phyloP scores from a whole-genome alignment of 306 rosid genomes.

The Rosa chinensis region DNA sequence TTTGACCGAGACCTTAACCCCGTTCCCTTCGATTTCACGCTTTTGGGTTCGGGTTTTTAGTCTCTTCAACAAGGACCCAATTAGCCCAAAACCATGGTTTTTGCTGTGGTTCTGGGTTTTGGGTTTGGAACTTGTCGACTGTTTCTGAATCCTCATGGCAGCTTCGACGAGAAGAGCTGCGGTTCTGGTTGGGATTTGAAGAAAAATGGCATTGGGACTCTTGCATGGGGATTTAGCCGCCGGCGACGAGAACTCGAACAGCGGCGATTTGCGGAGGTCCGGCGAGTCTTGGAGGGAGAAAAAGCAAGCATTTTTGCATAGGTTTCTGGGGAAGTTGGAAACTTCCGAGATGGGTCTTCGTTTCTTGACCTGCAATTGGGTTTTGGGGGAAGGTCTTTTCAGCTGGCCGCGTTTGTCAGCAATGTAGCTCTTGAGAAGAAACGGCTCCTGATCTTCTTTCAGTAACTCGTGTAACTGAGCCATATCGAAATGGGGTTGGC shows the following conservation, averaged over 20 bases:
- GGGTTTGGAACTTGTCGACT: constrained; percentile 39
- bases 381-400: constrained; percentile 20
- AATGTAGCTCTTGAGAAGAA: constrained; percentile 40
- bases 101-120: constrained; percentile 32
- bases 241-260: constrained; percentile 57
- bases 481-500: constrained; percentile 11
- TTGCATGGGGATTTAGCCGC: constrained; percentile 40
- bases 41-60: constrained; percentile 35
- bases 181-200: constrained; percentile 69
- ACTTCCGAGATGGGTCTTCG: constrained; percentile 28
- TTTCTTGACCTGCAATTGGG: constrained; percentile 28
- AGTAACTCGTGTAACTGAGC: constrained; percentile 42
- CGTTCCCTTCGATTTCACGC: constrained; percentile 26
- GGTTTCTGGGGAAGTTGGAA: constrained; percentile 25
- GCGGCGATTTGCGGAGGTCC: constrained; percentile 62
- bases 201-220: constrained; percentile 60
- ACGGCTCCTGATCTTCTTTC: constrained; percentile 52
- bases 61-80: constrained; percentile 72
- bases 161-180: constrained; percentile 82
- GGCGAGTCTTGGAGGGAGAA: constrained; percentile 57
- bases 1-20: constrained; percentile 33
- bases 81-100: constrained; percentile 42
- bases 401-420: constrained; percentile 31
- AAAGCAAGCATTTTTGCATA: constrained; percentile 67
- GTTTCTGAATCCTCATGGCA: constrained; percentile 71